These are phyloP conservation scores for Aegilops speltoides DNA, from an alignment of 176 grass and related monocot genomes.

Conservation along the genomic window DNA sequence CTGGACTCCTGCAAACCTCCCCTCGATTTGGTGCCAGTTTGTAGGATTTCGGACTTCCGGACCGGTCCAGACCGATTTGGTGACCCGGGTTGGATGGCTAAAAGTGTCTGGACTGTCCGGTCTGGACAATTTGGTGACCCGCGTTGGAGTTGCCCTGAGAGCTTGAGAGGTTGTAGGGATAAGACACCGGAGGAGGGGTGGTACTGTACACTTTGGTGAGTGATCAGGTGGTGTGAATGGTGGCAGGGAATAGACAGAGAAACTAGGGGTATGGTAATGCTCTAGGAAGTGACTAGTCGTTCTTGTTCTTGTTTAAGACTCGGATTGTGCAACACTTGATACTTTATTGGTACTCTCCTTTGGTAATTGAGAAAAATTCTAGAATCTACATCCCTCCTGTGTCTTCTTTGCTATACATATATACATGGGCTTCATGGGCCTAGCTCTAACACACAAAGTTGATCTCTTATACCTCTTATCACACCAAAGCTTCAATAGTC, in stretches of 20 bases:
- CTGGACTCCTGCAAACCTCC: too few species aligned
- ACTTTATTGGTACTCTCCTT: neutral
- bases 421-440: neutral
- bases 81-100: too few species aligned
- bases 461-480: neutral
- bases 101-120: too few species aligned
- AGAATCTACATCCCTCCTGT: neutral
- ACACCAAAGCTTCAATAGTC: neutral
- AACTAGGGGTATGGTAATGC: neutral
- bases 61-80: too few species aligned
- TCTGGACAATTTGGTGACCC: too few species aligned
- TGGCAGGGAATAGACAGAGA: neutral
- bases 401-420: neutral
- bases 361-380: neutral
- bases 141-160: neutral
- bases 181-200: neutral
- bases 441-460: neutral
- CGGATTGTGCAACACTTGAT: neutral
- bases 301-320: neutral
- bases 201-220: neutral
- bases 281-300: neutral
- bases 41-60: too few species aligned
- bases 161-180: neutral
- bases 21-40: too few species aligned
- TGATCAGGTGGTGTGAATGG: neutral